These are phyloP conservation scores for Metschnikowia orientalis DNA, from an alignment of 805 yeast species.

Conservation along the genomic window DNA sequence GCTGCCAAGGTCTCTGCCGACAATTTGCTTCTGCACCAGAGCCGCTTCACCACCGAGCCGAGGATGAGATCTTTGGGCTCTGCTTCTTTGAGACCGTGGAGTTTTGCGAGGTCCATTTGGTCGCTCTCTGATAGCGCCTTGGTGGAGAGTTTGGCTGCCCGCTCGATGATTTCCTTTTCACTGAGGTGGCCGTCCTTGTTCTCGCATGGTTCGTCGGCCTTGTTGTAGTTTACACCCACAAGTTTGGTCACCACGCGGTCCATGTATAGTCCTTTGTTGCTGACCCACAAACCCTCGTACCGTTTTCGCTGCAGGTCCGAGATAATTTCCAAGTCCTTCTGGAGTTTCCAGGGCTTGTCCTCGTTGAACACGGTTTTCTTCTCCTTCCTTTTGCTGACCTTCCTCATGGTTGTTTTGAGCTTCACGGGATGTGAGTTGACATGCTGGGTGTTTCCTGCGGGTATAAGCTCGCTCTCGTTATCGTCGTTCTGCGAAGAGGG, in stretches of 20 bases:
- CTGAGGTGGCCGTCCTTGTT: constrained; percentile 13
- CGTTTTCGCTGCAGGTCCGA: constrained; percentile 72
- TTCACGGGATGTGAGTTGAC: constrained; percentile 24
- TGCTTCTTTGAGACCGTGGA: constrained; percentile 29
- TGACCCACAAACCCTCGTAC: constrained; percentile 92
- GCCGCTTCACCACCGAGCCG: constrained; percentile 64
- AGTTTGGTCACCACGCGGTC: constrained; percentile 31
- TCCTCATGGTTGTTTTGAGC: constrained; percentile 50
- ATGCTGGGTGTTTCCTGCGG: constrained; percentile 4
- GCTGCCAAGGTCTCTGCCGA: constrained; percentile 53
- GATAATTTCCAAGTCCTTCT: constrained; percentile 49
- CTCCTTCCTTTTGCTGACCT: constrained; percentile 36
- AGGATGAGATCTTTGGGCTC: constrained; percentile 37
- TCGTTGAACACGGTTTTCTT: constrained; percentile 59
- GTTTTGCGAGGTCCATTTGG: constrained; percentile 21
- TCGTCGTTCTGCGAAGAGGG: constrained; percentile 6
- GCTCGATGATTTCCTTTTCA: constrained; percentile 17
- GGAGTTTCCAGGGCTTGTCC: constrained; percentile 93
- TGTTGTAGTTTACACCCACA: constrained; percentile 30
- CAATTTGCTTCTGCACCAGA: constrained; percentile 78
- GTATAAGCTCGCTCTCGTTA: constrained; percentile 6
- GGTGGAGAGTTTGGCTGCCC: constrained; percentile 26
- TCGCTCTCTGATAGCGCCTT: constrained; percentile 20
- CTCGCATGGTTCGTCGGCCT: constrained; percentile 5
- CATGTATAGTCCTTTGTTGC: constrained; percentile 69